Evolutionary conservation across 1,284 basidiomycete genomes (phyloP), one percentile per base, ranked within the genome.

Genomic region (Microbotryum violaceum): DNA sequence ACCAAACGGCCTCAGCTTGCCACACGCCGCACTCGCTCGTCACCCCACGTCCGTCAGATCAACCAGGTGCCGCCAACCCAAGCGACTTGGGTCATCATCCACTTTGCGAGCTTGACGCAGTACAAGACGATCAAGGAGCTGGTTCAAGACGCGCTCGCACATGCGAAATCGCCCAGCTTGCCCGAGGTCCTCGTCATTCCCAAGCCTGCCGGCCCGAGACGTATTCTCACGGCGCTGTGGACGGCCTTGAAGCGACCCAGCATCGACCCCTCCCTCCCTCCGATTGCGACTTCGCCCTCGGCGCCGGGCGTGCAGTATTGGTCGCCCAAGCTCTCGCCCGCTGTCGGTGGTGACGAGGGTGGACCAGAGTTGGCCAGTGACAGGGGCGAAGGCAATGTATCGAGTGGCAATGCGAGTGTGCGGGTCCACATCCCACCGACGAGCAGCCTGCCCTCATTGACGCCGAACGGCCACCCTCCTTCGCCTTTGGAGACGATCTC

Each of bases 131-230:
- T 91, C 56, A 89, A 88, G 70, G 91, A 94, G 67, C 79, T 85
- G n/a, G 80, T 97, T 27, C 85, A 91, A 66, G 83, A 82, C 25
- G 79, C 86, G 25, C 78, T 89, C 52, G 75, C 75, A 75, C 50
- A 78, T 78, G 23, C 81, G 78, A 70, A 70, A 7, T 66, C 60
- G 71, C 77, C 57, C 60, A 71, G 65, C 25, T 70, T 82, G 4
- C 86, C 91, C 0, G 92, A 97, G 70, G 83, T 94, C 31, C 88
- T 96, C 79, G 89, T 97, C 67, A 86, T 97, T 31, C 92, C 91
- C 6, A 97, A 97, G 76, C 92, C 92, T 6, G 91, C 89, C 10
- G 93, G 93, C 4, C 92, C 92, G 1, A 83, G 92, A 44, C 83
- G 92, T 10, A 85, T 96, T 68, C 77, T 97, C 63, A 92, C 91